Base-by-base conservation (phyloP, 257 asterid genomes). In the Plantago elongata region DNA sequence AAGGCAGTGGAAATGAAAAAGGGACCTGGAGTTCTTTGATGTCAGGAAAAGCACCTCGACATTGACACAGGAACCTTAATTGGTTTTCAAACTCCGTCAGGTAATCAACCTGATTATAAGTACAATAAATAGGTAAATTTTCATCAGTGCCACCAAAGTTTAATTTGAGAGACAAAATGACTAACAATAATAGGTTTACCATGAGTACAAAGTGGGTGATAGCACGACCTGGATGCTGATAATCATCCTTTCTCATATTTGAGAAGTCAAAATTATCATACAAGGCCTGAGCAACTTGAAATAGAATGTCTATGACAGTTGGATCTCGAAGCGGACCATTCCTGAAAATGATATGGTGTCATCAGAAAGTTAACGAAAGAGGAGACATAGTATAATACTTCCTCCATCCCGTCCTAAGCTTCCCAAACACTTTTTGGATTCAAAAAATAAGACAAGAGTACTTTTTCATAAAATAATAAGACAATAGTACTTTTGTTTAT, bases 11-110 rank as follows among this genome's bases (percentile, higher is more conserved):
- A 54, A 54, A 54, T 15, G 17, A 22, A 34, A 54, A 16, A 54
- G 9, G 27, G 42, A 90, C 97, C 97, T 87, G 90, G 75, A 90
- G 84, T 65, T 81, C 87, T 45, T 54, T 74, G 69, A 83, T 79
- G 79, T 79, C 63, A 49, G 84, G 75, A 85, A 90, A 88, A 76
- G 88, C 88, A 78, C 90, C 92, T 37, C 96, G 96, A 56, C 93
- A 87, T 65, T 80, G 87, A 71, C 79, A 78, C 61, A 90, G 82
- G 73, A 90, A 90, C 59, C 84, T 78, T 65, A 90, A 85, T 68
- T 84, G 85, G 68, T 70, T 78, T 73, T 84, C 84, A 34, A 79
- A 56, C 56, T 90, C 80, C 11, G 62, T 69, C 58, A 84, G 96
- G 66, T 76, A 78, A 70, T 87, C 95, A 73, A 87, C 95, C 97